phyloP scores from a whole-genome alignment of 2,329 filamentous ascomycete species.

The Tolypocladium tropicale region DNA sequence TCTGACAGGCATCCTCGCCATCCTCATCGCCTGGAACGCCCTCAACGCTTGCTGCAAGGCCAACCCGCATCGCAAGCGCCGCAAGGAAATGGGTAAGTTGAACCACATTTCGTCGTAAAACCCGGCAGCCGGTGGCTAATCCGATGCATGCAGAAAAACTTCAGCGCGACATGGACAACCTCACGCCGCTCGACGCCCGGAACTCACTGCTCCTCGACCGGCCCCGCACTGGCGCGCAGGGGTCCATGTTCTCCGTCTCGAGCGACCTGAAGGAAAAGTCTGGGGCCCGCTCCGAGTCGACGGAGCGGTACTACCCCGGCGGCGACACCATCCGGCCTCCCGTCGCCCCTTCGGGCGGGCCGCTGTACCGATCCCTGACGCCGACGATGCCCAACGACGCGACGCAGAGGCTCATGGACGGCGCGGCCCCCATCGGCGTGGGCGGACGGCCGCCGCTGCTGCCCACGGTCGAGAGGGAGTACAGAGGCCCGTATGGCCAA shows the following conservation, averaged over 20 bases:
- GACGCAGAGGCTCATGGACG: constrained; percentile 26
- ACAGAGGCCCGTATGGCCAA: constrained; percentile 7
- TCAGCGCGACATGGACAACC: constrained; percentile 65
- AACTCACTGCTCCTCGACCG: constrained; percentile 72
- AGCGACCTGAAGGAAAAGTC: constrained; percentile 26
- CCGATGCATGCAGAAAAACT: constrained; percentile 52
- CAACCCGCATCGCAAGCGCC: constrained; percentile 81
- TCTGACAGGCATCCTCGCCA: constrained; percentile 71
- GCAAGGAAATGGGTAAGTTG: constrained; percentile 77
- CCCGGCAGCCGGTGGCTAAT: neutral
- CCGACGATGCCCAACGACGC: constrained; percentile 22
- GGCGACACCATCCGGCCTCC: constrained; percentile 12
- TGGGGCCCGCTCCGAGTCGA: constrained; percentile 15
- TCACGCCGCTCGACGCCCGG: constrained; percentile 79
- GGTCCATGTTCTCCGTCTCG: constrained; percentile 33
- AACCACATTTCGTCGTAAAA: neutral
- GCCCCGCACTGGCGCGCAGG: constrained; percentile 21
- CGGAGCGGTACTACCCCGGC: constrained; percentile 20
- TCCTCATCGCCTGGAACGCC: constrained; percentile 83
- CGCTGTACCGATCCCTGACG: constrained; percentile 26
- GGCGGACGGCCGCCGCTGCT: constrained; percentile 8
- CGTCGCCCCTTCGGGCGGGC: constrained; percentile 14
- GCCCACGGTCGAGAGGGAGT: constrained; percentile 1
- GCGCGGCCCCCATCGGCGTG: constrained; percentile 29
- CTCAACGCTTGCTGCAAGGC: constrained; percentile 72